Evolutionary conservation across 331 rosid species (phyloP), one percentile per base, ranked within the genome.

Genomic region (Pyrus hybrid): DNA sequence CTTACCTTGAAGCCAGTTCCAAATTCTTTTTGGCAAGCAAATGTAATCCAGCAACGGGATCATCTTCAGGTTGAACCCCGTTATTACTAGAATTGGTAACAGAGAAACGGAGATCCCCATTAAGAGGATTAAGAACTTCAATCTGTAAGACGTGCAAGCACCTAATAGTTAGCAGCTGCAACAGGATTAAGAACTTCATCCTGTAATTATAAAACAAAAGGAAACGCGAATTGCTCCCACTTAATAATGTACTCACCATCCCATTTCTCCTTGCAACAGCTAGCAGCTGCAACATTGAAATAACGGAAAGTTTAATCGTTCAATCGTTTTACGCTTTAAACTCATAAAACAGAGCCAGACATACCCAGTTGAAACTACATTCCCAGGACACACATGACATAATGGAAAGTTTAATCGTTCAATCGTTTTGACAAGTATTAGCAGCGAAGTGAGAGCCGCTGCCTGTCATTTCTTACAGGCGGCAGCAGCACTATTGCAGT

Each of bases 221-320:
- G 45, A 37, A 37, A 37, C 45, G 0, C 45, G 1, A 3, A 37
- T 37, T 0, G 45, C 45, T 35, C 12, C 17, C 9, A 79, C 18
- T 57, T 47, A 49, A 25, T 65, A 65, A 37, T 14, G 75, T 35
- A 82, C 88, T 81, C 75, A 94, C 99, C 83, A 37, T 71, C 10
- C 93, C 97, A 83, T 82, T 84, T 85, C 82, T 94, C 75, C 99
- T 89, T 22, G 97, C 97, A 47, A 94, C 92, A 60, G 97, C 99
- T 77, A 94, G 58, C 82, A 90, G 79, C 97, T 94, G 97, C 93
- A 85, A 73, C 30, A 77, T 51, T 54, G 63, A n/a, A 76, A 43
- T 30, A 29, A 21, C 4, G 35, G 12, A 17, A 41, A 26, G 16
- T 9, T 21, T 13, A 11, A 63, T 58, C 53, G 7, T 33, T 37